phyloP scores from a whole-genome alignment of 495 filamentous ascomycete species.

The Hypoxylon intermedium region DNA sequence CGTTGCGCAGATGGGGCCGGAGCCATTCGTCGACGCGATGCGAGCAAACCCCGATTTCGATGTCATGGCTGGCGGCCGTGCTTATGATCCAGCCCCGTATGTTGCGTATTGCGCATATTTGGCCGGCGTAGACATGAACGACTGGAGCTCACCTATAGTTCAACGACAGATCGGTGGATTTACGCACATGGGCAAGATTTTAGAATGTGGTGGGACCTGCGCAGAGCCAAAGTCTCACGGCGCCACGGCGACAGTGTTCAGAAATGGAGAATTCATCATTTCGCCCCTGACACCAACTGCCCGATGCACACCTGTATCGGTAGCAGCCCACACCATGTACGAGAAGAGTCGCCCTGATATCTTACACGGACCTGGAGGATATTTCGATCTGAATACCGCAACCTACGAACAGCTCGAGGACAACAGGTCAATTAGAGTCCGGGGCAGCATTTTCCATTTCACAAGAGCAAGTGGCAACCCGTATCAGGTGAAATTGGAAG shows the following conservation, averaged over 20 bases:
- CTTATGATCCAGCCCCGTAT: constrained; percentile 60
- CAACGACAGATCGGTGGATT: constrained; percentile 43
- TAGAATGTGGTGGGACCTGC: constrained; percentile 60
- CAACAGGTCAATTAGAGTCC: constrained; percentile 48
- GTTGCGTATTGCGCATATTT: constrained; percentile 50
- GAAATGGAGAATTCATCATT: constrained; percentile 53
- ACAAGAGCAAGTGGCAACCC: constrained; percentile 19
- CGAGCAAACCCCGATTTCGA: constrained; percentile 48
- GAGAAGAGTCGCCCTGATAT: constrained; percentile 59
- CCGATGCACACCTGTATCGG: constrained; percentile 52
- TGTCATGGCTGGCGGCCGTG: constrained; percentile 56
- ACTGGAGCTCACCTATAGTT: constrained; percentile 19
- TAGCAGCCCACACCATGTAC: constrained; percentile 60
- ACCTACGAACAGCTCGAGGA: constrained; percentile 51
- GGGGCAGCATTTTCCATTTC: constrained; percentile 48
- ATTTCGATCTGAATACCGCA: constrained; percentile 46
- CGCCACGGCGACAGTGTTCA: constrained; percentile 47
- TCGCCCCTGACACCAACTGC: constrained; percentile 41
- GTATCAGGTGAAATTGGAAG: constrained; percentile 57
- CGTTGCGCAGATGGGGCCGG: constrained; percentile 47
- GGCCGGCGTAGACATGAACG: constrained; percentile 10
- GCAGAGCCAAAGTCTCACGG: constrained; percentile 53
- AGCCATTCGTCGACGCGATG: constrained; percentile 52
- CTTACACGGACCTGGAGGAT: constrained; percentile 56
- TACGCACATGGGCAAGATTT: constrained; percentile 61